Evolutionary conservation across 2,329 filamentous ascomycete species (phyloP), one percentile per base, ranked within the genome.

Genomic region (Harringtonia lauricola): DNA sequence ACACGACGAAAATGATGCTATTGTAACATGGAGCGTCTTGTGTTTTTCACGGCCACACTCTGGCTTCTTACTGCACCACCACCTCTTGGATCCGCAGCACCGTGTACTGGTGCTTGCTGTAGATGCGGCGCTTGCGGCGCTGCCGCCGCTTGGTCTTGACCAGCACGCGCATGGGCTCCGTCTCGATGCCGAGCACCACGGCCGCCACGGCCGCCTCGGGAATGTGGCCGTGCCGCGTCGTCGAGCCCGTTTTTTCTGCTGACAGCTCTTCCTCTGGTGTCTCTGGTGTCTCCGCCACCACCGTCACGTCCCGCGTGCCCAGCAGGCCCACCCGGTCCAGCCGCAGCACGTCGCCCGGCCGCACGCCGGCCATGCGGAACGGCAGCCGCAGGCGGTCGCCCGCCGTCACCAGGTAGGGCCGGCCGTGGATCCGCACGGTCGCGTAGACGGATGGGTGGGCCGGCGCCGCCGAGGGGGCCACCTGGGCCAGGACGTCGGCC

Each of bases 71-170:
- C 3, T 14, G 29, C 15, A 51, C 8, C 3, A 43, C 40, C 9
- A 52, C 42, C 7, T 96, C 86, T 58, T 83, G 83, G 51, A 98
- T 83, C 57, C 81, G 74, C 63, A 98, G 59, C 19, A 95, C 76
- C 3, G 92, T 98, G 63, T 84, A 95, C 56, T 77, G 74, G 60
- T 94, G 86, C 74, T 98, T 95, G 70, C 87, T 95, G 67, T 74
- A 82, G 10, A 92, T 83, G 47, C 74, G 78, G 69, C 80, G 86
- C 40, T 76, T 73, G 58, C 83, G 73, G 57, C 86, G 69, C 62
- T 83, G 83, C 57, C 78, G 84, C 69, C 79, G 67, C 75, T 88
- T 89, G 55, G 76, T 90, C 75, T 90, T 90, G 65, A 85, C 71
- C 67, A 86, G 86, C 54, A 80, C 67, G 46, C 85, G 70, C 66